Evolutionary conservation across 768 basidiomycete genomes (phyloP).

Genomic region (Serendipita sp.): DNA sequence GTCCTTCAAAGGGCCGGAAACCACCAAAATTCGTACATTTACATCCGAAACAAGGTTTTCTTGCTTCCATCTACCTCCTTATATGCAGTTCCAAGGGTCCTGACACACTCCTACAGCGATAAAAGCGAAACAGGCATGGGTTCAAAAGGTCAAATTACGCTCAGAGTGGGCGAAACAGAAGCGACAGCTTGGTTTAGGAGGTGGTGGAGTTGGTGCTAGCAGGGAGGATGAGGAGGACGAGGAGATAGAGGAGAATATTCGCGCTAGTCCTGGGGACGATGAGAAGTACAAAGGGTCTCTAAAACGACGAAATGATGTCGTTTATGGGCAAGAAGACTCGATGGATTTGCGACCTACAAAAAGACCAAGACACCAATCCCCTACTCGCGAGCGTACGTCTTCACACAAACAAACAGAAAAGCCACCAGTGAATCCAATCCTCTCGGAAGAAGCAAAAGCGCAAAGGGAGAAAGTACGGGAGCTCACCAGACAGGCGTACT

Average conservation of each 20-base stretch:
- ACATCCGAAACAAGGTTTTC: conserved; percentile 1
- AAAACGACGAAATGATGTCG: conserved; percentile 9
- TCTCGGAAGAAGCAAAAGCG: neutral
- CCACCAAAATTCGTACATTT: conserved; percentile 8
- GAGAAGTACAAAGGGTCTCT: neutral
- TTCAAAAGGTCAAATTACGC: conserved; percentile 60
- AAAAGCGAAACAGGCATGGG: conserved; percentile 66
- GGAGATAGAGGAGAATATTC: conserved; percentile 3
- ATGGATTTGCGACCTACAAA: conserved; percentile 10
- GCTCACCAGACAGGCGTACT: conserved; percentile 46
- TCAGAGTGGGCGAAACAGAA: conserved; percentile 64
- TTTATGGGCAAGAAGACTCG: conserved; percentile 13
- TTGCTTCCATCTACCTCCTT: neutral
- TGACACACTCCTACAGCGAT: conserved; percentile 33
- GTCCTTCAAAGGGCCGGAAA: neutral
- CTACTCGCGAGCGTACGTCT: neutral
- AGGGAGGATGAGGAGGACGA: conserved; percentile 7
- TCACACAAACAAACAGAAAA: neutral
- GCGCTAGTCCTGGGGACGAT: conserved; percentile 6
- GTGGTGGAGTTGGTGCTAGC: neutral
- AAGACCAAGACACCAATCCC: neutral
- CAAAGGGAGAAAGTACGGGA: conserved; percentile 26
- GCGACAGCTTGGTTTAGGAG: conserved; percentile 20
- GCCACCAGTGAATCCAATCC: neutral
- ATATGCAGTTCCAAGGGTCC: neutral